Percentiles rank a stretch among this genome's conserved stretches.
Evolutionary conservation across 495 filamentous ascomycete genomes (phyloP).

Genomic region (Tuber microsphaerosporum): DNA sequence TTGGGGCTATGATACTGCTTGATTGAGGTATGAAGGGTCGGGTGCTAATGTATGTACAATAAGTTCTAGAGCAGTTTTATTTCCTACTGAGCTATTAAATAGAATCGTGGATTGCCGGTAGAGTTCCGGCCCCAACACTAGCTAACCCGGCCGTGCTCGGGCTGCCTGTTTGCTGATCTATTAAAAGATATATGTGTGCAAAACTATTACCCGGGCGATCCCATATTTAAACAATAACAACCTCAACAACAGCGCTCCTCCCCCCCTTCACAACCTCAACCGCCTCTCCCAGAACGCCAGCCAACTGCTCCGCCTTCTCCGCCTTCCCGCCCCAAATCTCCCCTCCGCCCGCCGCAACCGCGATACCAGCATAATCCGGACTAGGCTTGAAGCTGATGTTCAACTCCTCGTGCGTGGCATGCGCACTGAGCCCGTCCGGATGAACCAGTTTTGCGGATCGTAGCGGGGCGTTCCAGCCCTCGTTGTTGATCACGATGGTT

Average conservation of each 20-base stretch:
- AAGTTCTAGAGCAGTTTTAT: background rate
- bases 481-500: slow-evolving; percentile 90
- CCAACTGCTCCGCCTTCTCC: slow-evolving; percentile 55
- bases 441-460: slow-evolving; percentile 73
- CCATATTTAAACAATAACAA: slow-evolving; percentile 24
- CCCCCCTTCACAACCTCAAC: slow-evolving; percentile 62
- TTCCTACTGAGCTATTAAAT: background rate
- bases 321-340: slow-evolving; percentile 58
- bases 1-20: too few relatives aligned
- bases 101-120: background rate
- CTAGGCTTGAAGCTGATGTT: slow-evolving; percentile 82
- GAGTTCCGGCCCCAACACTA: background rate
- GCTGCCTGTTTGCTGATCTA: background rate
- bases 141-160: background rate
- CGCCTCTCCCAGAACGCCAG: slow-evolving; percentile 57
- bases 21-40: too few relatives aligned
- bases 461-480: slow-evolving; percentile 84
- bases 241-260: slow-evolving; percentile 61
- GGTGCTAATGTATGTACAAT: background rate
- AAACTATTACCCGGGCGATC: background rate
- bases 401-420: slow-evolving; percentile 73
- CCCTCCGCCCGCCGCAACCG: slow-evolving; percentile 78
- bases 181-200: background rate
- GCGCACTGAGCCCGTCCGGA: slow-evolving; percentile 69
- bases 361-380: slow-evolving; percentile 86